phyloP scores from a whole-genome alignment of 768 basidiomycete species.

The Xerocomus brunneocitrinus region DNA sequence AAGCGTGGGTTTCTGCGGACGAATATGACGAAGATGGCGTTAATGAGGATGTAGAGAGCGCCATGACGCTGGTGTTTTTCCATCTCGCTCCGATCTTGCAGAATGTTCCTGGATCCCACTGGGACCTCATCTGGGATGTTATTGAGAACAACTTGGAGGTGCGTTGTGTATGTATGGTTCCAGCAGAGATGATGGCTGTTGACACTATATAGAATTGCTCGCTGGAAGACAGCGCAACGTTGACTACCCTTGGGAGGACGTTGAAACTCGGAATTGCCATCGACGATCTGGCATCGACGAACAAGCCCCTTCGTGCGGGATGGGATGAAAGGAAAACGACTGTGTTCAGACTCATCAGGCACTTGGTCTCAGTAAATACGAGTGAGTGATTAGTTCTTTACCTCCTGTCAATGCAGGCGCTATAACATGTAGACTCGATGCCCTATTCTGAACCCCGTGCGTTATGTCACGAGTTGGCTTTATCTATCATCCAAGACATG shows the following conservation, averaged over 20 bases:
- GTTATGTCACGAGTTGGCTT: slow-evolving; percentile 60
- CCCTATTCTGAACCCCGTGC: slow-evolving; percentile 54
- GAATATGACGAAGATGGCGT: slow-evolving; percentile 56
- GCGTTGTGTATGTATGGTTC: slow-evolving; percentile 13
- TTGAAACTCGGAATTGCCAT: slow-evolving; percentile 62
- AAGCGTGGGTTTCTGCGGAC: slow-evolving; percentile 69
- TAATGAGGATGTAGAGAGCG: slow-evolving; percentile 73
- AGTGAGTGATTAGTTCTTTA: slow-evolving; percentile 37
- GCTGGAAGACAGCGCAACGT: slow-evolving; percentile 51
- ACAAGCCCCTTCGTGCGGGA: slow-evolving; percentile 62
- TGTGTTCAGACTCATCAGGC: slow-evolving; percentile 55
- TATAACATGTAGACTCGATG: slow-evolving; percentile 9
- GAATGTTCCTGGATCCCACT: slow-evolving; percentile 80
- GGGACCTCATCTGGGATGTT: slow-evolving; percentile 90
- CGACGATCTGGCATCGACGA: slow-evolving; percentile 65
- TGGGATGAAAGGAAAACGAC: slow-evolving; percentile 59
- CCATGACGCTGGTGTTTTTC: slow-evolving; percentile 67
- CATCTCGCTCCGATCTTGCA: slow-evolving; percentile 85
- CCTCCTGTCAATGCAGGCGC: background rate
- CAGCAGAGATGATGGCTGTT: background rate
- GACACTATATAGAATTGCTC: slow-evolving; percentile 49
- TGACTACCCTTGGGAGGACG: slow-evolving; percentile 65
- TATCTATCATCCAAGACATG: slow-evolving; percentile 65
- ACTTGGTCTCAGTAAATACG: slow-evolving; percentile 51
- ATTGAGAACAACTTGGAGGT: slow-evolving; percentile 89